phyloP scores from a whole-genome alignment of 129 eudicot species.

The Lactuca sativa region DNA sequence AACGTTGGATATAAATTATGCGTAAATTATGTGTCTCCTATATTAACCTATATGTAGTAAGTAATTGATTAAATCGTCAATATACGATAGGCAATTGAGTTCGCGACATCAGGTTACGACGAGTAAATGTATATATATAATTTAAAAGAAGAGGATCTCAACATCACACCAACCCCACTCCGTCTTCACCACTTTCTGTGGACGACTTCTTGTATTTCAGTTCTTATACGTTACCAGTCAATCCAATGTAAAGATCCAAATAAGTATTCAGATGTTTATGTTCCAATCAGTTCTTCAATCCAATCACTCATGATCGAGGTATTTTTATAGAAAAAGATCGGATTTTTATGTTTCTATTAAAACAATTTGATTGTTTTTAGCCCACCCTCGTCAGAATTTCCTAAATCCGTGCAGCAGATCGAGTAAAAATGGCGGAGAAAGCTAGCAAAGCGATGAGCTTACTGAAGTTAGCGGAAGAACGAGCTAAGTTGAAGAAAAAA shows the following conservation, averaged over 20 bases:
- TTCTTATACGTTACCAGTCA: background rate
- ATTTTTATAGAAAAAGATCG: background rate
- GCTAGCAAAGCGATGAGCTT: conserved; percentile 34
- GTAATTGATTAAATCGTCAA: background rate
- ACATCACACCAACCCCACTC: background rate
- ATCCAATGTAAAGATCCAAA: background rate
- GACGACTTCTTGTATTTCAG: too few relatives aligned
- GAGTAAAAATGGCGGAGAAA: conserved; percentile 31
- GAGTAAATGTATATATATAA: background rate
- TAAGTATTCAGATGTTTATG: background rate
- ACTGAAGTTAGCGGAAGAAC: conserved; percentile 46
- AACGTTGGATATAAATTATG: background rate
- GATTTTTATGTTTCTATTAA: background rate
- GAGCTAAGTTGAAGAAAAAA: conserved; percentile 36
- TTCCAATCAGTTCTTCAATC: background rate
- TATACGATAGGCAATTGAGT: background rate
- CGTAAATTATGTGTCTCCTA: background rate
- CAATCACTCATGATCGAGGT: background rate
- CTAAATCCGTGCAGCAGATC: background rate
- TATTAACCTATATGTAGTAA: background rate
- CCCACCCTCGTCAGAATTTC: background rate
- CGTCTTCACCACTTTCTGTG: background rate
- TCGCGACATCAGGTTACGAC: background rate
- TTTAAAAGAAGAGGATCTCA: background rate
- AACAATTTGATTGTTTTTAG: background rate